Base-by-base conservation (phyloP, 352 stramenopile genomes). In the Blastocystis sp. region DNA sequence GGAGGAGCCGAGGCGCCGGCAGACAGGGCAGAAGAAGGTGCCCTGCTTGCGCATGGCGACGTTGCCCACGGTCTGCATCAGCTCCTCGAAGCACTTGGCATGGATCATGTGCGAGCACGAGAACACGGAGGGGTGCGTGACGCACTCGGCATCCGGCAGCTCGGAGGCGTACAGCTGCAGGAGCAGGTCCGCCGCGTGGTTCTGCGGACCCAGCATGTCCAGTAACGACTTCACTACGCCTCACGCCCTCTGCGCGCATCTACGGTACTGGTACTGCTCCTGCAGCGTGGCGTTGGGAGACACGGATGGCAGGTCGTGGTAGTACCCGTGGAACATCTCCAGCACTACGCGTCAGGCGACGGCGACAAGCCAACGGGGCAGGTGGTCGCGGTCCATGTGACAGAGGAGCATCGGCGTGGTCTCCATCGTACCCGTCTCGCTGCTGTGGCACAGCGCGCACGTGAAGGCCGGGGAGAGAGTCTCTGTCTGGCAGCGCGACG, bases 11-110 rank as follows among this genome's bases (percentile, higher is more conserved):
- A 84, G 45, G 41, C 74, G 74, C 14, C 74, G 52, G 52, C 74
- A 84, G n/a, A 84, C 74, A 59, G 74, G 74, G 66, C 74, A 84
- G 56, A 84, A 84, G 59, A 84, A 62, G 28, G 38, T 79, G 23
- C 45, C 34, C n/a, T 23, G 21, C n/a, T 19, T 52, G 3, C 19
- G 9, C 19, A 69, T 53, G 60, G 65, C 7, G 4, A n/a, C 34
- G 45, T 34, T 70, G 19, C 14, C 48, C 48, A 14, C 10, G 2
- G 48, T n/a, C 1, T 62, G 4, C 5, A 67, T 17, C 21, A 84
- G 74, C 21, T 69, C 53, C 45, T 70, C 23, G 53, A 84, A 52
- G 38, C 74, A 84, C 38, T 59, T 61, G 60, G 23, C 34, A 59
- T 84, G 74, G 1, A 84, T 17, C 74, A 84, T 84, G 61, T 84